Evolutionary conservation across 768 basidiomycete genomes (phyloP).

Genomic region (Pseudohyphozyma bogoriensis): DNA sequence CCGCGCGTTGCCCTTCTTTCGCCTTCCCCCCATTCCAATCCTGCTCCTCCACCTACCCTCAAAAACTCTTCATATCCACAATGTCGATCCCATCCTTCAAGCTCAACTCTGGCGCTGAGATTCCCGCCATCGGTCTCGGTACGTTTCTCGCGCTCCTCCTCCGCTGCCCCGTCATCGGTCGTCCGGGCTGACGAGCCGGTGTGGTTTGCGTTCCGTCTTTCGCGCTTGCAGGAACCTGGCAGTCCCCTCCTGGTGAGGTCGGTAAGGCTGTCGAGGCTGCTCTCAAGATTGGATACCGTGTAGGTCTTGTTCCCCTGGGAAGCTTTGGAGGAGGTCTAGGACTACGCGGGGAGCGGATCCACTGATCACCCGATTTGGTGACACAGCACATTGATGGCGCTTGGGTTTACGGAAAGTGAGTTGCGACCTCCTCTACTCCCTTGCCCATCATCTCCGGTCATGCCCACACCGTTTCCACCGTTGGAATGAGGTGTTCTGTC

Average conservation of each 20-base stretch:
- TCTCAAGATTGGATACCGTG: slow-evolving; percentile 55
- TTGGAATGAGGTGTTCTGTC: too few relatives aligned
- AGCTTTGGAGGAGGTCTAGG: too few relatives aligned
- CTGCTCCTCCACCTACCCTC: too few relatives aligned
- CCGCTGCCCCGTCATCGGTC: not conserved
- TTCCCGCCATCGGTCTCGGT: slow-evolving; percentile 44
- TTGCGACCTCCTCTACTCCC: not conserved
- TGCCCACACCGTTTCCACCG: too few relatives aligned
- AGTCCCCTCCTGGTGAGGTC: slow-evolving; percentile 44
- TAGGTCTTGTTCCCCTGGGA: too few relatives aligned
- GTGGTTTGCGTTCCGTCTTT: too few relatives aligned
- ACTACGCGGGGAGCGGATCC: too few relatives aligned
- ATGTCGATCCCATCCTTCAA: slow-evolving; percentile 32
- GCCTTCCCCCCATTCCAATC: too few relatives aligned
- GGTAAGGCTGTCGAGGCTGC: slow-evolving; percentile 67
- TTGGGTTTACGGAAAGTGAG: slow-evolving; percentile 46
- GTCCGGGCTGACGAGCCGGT: not conserved
- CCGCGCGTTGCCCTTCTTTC: too few relatives aligned
- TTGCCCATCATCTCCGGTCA: slow-evolving; percentile 27
- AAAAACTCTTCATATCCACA: too few relatives aligned
- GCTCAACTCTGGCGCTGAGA: slow-evolving; percentile 43
- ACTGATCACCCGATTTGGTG: slow-evolving; percentile 4
- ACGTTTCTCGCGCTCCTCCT: too few relatives aligned
- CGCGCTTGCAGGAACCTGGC: slow-evolving; percentile 23
- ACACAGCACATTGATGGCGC: slow-evolving; percentile 32